Evolutionary conservation across 306 rosid species (phyloP), one percentile per base, ranked within the genome.

Genomic region (Inga leiocalycina): DNA sequence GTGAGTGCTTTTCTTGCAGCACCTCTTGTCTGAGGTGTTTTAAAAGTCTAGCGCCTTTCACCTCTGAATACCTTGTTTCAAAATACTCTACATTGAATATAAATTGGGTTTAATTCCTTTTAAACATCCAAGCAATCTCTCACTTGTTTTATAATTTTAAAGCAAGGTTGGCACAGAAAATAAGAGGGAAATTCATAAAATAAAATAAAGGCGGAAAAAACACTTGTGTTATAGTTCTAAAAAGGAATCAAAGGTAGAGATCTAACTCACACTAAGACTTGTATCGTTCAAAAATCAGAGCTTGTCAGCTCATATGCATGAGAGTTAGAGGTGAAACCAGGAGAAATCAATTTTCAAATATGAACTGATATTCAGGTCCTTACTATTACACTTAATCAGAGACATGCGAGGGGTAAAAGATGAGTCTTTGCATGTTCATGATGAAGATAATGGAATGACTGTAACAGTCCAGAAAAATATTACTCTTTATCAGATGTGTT

Each of bases 331-430:
- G 51, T 34, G 52, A 79, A 52, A 83, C 14, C 19, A 24, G 62
- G 56, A 14, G 65, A 52, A 12, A 54, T 69, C 82, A 64, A 67
- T 59, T 27, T 69, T 76, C 69, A 76, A 37, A 76, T 71, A 54
- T 45, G 74, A 83, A 71, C 61, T 22, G 44, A 45, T 17, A 81
- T 56, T 65, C 62, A 74, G 56, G 76, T 77, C 80, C 73, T 65
- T 16, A 81, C 24, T 56, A 34, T 12, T 30, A 17, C 2, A 54
- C 74, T 81, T 20, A 17, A 52, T 52, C 59, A 52, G 37, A 81
- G 45, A 81, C 49, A 73, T 52, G 69, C 34, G 48, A 13, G 45
- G 52, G 37, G 62, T 15, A 27, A 30, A 69, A 71, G 72, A 49
- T 30, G 32, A 56, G 81, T 45, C 51, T 69, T 19, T 69, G 78